Evolutionary conservation across 2,329 filamentous ascomycete species (phyloP).

Genomic region (Mariannaea elegans): DNA sequence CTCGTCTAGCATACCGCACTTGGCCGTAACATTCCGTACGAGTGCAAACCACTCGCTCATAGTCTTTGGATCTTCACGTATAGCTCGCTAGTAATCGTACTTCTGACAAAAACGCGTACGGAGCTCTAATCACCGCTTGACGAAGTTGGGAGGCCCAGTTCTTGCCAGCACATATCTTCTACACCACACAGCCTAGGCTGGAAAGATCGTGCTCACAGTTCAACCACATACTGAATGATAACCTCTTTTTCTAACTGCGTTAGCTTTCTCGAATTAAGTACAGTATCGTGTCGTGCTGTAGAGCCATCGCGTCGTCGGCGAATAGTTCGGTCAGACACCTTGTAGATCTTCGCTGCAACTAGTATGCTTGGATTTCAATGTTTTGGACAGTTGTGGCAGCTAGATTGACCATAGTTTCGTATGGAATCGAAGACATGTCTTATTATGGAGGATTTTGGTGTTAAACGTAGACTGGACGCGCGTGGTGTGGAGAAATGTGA

Average conservation of each 20-base stretch:
- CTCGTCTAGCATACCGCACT: slow-evolving; percentile 23
- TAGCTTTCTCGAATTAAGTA: slow-evolving; percentile 12
- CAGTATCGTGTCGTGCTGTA: slow-evolving; percentile 4
- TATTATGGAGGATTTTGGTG: neutral
- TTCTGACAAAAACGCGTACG: too few relatives aligned
- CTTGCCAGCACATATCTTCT: too few relatives aligned
- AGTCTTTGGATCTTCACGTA: slow-evolving; percentile 34
- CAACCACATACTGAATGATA: slow-evolving; percentile 29
- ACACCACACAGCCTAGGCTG: too few relatives aligned
- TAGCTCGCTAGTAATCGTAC: too few relatives aligned
- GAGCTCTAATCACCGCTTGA: too few relatives aligned
- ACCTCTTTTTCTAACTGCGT: slow-evolving; percentile 15
- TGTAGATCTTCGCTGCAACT: neutral
- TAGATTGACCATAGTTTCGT: neutral
- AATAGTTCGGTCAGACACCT: neutral
- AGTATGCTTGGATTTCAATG: neutral
- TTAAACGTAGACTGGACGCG: neutral
- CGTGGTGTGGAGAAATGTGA: neutral
- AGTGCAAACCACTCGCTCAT: slow-evolving; percentile 33
- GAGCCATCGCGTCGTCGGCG: neutral
- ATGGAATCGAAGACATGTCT: neutral
- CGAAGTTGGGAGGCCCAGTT: too few relatives aligned
- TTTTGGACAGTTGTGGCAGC: neutral
- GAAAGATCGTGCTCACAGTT: slow-evolving; percentile 33
- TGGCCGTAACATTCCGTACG: slow-evolving; percentile 25